phyloP scores from a whole-genome alignment of 371 early-diverging fungal species.

The Apophysomyces elegans region DNA sequence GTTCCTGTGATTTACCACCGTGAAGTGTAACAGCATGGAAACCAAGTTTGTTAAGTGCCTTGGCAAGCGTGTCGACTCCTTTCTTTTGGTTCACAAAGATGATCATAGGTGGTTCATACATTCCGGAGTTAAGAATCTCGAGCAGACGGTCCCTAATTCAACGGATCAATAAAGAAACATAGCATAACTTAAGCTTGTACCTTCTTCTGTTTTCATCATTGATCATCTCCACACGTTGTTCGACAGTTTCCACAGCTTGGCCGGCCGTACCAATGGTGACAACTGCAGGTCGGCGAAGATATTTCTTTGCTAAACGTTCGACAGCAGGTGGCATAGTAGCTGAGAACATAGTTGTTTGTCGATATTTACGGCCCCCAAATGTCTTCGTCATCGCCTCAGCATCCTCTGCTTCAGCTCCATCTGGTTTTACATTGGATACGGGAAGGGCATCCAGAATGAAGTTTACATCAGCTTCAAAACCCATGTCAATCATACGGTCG shows the following conservation, averaged over 20 bases:
- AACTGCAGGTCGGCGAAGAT: conserved; percentile 91
- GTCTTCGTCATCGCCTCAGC: conserved; percentile 43
- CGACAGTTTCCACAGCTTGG: conserved; percentile 94
- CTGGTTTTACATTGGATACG: conserved; percentile 87
- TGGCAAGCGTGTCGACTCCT: conserved; percentile 77
- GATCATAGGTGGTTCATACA: conserved; percentile 87
- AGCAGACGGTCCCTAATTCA: conserved; percentile 69
- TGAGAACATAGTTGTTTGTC: conserved; percentile 99
- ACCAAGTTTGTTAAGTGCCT: conserved; percentile 73
- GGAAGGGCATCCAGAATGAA: conserved; percentile 94
- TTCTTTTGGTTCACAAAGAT: conserved; percentile 98
- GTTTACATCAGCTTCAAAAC: conserved; percentile 95
- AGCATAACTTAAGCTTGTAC: conserved; percentile 30
- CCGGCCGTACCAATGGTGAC: conserved; percentile 98
- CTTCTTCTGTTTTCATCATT: conserved; percentile 85
- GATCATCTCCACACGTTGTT: conserved; percentile 94
- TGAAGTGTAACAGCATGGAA: conserved; percentile 83
- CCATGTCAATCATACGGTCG: conserved; percentile 99
- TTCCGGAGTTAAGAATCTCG: conserved; percentile 69
- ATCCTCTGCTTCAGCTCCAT: conserved; percentile 73
- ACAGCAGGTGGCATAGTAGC: conserved; percentile 99
- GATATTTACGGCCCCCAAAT: conserved; percentile 62
- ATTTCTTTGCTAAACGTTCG: conserved; percentile 90
- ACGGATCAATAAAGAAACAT: background rate
- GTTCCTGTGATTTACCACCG: conserved; percentile 96